These are phyloP conservation scores for Chytridiales sp. DNA, from an alignment of 371 early-diverging fungal genomes.

Conservation along the genomic window DNA sequence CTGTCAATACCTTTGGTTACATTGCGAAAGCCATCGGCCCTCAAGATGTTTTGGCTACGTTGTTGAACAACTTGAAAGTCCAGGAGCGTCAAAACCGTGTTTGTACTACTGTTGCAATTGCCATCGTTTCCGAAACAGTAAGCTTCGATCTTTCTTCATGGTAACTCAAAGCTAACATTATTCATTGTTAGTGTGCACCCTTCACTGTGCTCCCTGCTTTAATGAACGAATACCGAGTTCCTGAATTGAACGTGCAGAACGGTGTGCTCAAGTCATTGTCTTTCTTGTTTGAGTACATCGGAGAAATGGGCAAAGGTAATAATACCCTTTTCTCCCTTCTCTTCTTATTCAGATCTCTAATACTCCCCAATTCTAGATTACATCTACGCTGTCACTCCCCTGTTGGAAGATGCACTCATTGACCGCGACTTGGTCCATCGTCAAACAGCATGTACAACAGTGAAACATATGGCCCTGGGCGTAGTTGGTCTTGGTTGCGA, in stretches of 20 bases:
- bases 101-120: slow-evolving; percentile 97
- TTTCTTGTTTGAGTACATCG: slow-evolving; percentile 97
- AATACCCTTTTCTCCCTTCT: too few species aligned
- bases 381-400: slow-evolving; percentile 90
- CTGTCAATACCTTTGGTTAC: slow-evolving; percentile 96
- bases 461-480: slow-evolving; percentile 91
- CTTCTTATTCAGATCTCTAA: too few species aligned
- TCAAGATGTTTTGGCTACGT: slow-evolving; percentile 96
- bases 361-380: too few species aligned
- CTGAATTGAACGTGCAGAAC: slow-evolving; percentile 97
- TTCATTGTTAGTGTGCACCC: slow-evolving; percentile 70
- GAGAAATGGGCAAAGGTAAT: slow-evolving; percentile 93
- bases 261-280: slow-evolving; percentile 94
- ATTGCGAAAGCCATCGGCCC: slow-evolving; percentile 99
- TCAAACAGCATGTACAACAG: slow-evolving; percentile 92
- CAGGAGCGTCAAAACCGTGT: slow-evolving; percentile 98
- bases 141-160: not conserved
- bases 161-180: not conserved
- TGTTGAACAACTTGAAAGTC: slow-evolving; percentile 96
- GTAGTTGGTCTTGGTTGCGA: slow-evolving; percentile 91
- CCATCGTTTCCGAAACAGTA: slow-evolving; percentile 84
- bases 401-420: slow-evolving; percentile 96
- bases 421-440: slow-evolving; percentile 97
- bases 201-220: slow-evolving; percentile 97
- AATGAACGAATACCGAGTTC: slow-evolving; percentile 98